Percentiles rank a stretch among this genome's conserved stretches.
phyloP scores from a whole-genome alignment of 2,329 filamentous ascomycete species.

The Aspergillus ibericus region DNA sequence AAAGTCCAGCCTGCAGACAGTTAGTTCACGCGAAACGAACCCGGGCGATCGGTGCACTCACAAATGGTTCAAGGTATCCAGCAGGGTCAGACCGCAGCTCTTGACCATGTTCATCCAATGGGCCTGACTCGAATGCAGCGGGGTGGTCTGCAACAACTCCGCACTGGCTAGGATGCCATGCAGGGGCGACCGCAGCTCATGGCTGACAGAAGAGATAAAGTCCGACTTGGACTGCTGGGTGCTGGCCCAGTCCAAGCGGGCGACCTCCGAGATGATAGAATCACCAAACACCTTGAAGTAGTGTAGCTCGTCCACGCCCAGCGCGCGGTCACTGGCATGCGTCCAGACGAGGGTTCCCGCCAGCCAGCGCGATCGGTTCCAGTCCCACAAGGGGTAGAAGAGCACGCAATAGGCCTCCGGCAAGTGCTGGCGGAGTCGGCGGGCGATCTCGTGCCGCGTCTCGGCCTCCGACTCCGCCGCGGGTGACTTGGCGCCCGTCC shows the following conservation, averaged over 20 bases:
- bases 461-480: neutral
- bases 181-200: slow-evolving; percentile 50
- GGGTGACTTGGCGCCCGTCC: neutral
- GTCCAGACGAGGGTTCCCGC: slow-evolving; percentile 31
- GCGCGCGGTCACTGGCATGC: slow-evolving; percentile 18
- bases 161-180: slow-evolving; percentile 48
- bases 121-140: slow-evolving; percentile 38
- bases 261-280: slow-evolving; percentile 39
- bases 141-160: slow-evolving; percentile 49
- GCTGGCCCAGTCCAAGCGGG: slow-evolving; percentile 33
- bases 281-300: slow-evolving; percentile 38
- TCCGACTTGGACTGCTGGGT: slow-evolving; percentile 50
- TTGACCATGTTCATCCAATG: slow-evolving; percentile 48
- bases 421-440: slow-evolving; percentile 5
- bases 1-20: slow-evolving; percentile 23
- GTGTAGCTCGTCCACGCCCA: slow-evolving; percentile 28
- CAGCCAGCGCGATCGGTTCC: slow-evolving; percentile 32
- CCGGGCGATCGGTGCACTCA: neutral
- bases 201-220: slow-evolving; percentile 53
- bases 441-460: slow-evolving; percentile 12
- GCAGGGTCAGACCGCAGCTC: slow-evolving; percentile 51
- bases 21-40: no score
- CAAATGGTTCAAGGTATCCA: slow-evolving; percentile 46
- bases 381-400: slow-evolving; percentile 35
- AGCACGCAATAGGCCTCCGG: slow-evolving; percentile 27